phyloP scores from a whole-genome alignment of 1,284 basidiomycete species.

The Tilletiaria anomala region DNA sequence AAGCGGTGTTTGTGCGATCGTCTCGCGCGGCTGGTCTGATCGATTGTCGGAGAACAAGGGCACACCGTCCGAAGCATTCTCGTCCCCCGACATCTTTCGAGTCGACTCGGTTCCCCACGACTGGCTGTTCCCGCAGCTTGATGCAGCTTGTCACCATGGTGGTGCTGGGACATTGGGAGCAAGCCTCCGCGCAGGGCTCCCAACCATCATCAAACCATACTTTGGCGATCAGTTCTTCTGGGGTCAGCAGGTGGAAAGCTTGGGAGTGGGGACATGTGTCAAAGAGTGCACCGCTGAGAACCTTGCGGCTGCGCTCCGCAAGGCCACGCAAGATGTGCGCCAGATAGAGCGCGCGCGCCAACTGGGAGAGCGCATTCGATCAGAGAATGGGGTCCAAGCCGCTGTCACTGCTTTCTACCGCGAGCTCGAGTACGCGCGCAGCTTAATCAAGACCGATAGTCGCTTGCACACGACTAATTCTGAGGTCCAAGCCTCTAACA shows the following conservation, averaged over 20 bases:
- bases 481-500: neutral
- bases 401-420: constrained; percentile 32
- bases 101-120: constrained; percentile 86
- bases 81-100: constrained; percentile 53
- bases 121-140: constrained; percentile 85
- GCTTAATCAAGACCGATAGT: constrained; percentile 14
- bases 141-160: constrained; percentile 91
- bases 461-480: neutral
- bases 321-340: constrained; percentile 71
- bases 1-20: constrained; percentile 72
- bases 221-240: constrained; percentile 96
- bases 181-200: constrained; percentile 74
- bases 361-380: constrained; percentile 48
- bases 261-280: constrained; percentile 74
- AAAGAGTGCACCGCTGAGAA: constrained; percentile 66
- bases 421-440: constrained; percentile 30
- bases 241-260: constrained; percentile 75
- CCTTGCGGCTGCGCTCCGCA: constrained; percentile 59
- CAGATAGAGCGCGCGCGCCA: constrained; percentile 67
- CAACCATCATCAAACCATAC: constrained; percentile 91
- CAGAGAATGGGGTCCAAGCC: constrained; percentile 42
- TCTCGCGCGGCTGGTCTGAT: constrained; percentile 97
- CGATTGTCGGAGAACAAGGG: constrained; percentile 43
- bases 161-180: constrained; percentile 93
- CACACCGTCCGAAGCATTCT: constrained; percentile 47